phyloP scores from a whole-genome alignment of 2,329 filamentous ascomycete genomes.

The Colletotrichum lupini region DNA sequence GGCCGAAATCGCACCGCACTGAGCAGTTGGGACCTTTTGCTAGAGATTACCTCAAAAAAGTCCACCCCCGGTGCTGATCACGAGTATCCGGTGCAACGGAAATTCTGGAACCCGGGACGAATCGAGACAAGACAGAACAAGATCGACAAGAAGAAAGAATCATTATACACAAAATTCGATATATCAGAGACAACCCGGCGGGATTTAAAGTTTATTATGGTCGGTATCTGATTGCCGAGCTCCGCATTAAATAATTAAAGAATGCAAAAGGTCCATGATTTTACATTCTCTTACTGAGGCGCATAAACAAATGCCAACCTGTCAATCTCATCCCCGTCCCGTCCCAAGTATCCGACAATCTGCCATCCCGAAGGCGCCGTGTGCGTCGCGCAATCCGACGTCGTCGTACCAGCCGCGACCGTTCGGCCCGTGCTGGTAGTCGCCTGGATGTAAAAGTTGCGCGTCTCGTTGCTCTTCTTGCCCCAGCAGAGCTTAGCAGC shows the following conservation, averaged over 20 bases:
- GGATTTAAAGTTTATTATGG: neutral
- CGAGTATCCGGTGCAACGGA: neutral
- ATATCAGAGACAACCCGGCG: neutral
- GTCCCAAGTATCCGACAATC: slow-evolving; percentile 64
- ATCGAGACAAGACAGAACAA: neutral
- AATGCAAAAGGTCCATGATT: neutral
- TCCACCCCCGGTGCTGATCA: neutral
- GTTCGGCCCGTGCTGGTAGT: slow-evolving; percentile 61
- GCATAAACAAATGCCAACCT: slow-evolving; percentile 62
- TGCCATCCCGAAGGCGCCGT: slow-evolving; percentile 60
- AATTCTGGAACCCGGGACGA: neutral
- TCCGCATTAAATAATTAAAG: neutral
- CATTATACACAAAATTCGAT: neutral
- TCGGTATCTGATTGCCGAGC: neutral
- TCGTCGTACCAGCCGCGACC: slow-evolving; percentile 56
- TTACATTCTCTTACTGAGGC: slow-evolving; percentile 18
- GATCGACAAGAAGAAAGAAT: neutral
- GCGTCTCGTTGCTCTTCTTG: slow-evolving; percentile 55
- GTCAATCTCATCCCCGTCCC: slow-evolving; percentile 66
- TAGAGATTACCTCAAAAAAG: neutral
- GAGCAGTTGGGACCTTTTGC: neutral
- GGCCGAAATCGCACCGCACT: neutral
- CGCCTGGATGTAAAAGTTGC: slow-evolving; percentile 67
- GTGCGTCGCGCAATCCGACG: slow-evolving; percentile 58
- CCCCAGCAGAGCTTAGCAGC: slow-evolving; percentile 62